Evolutionary conservation across 2,329 filamentous ascomycete species (phyloP), one percentile per base, ranked within the genome.

Genomic region (Scorias spongiosa): DNA sequence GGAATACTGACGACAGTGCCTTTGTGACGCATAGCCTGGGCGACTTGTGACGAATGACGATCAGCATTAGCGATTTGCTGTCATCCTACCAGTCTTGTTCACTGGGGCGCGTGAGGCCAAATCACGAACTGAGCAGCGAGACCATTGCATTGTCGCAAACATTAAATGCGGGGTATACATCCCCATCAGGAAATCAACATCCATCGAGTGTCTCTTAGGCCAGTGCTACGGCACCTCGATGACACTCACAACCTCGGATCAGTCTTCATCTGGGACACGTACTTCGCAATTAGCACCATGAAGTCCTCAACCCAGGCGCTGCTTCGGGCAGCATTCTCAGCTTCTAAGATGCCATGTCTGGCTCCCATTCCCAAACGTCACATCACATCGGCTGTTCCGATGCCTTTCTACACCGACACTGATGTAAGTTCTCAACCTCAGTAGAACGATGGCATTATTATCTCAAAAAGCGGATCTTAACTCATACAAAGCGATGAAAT

Each of bases 351-450:
- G n/a, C 49, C 48, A 11, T 42, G 49, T 40, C 28, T 29, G 15
- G 29, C 46, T 29, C 43, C 42, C 43, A 53, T 47, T 9, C 53
- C 50, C 12, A 41, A 45, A 17, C 45, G 43, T 38, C 56, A 54
- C 14, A 58, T 64, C 3, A 56, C 49, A 45, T 58, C 61, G 48
- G 66, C 64, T 50, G 57, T 67, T 15, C 68, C 68, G 26, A 68
- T 68, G 52, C 69, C 69, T 20, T 71, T 65, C 47, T 67, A 71
- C 41, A 72, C 69, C 32, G 68, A 71, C 53, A 69, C 67, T 47
- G 59, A 68, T 32, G 66, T 67, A 63, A 43, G 63, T 53, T 30
- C 32, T 17, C 10, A 39, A 5, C 32, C 29, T 29, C 18, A 9
- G n/a, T n/a, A 11, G 7, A 18, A 4, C 12, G 6, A 40, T 10